Percentiles rank a stretch among this genome's conserved stretches.
Conservation (phyloP, 306 rosid genomes). For the Styphnolobium japonicum region DNA sequence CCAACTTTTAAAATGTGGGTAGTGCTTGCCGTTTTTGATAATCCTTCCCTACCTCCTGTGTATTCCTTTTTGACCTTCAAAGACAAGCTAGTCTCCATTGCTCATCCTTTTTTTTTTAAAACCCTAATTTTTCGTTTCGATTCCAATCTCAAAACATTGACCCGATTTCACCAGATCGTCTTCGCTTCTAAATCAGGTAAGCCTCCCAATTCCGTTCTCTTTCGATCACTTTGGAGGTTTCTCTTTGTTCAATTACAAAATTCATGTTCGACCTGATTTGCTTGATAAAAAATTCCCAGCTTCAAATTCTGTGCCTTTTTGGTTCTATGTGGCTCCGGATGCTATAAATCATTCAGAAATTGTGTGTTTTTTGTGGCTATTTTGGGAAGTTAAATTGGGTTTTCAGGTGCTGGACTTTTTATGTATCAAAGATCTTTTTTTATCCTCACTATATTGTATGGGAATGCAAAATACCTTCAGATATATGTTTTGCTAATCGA, state of each 20-base stretch:
- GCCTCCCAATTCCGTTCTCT: not conserved
- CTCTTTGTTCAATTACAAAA: not conserved
- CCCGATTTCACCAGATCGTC: slow-evolving; percentile 26
- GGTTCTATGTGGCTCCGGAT: not conserved
- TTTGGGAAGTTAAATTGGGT: not conserved
- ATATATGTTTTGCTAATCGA: not conserved
- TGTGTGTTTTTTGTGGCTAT: not conserved
- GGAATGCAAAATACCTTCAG: not conserved
- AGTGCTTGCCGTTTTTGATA: slow-evolving; percentile 9
- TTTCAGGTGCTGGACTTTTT: not conserved
- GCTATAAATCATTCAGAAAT: not conserved
- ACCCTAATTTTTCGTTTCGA: slow-evolving; percentile 34
- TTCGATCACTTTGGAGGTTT: not conserved
- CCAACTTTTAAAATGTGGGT: slow-evolving; percentile 23
- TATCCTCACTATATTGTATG: not conserved
- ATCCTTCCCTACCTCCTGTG: not conserved
- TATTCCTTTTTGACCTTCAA: slow-evolving; percentile 16
- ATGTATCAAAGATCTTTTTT: not conserved
- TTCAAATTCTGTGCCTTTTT: not conserved
- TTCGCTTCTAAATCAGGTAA: slow-evolving; percentile 37
- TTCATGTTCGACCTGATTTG: slow-evolving; percentile 11
- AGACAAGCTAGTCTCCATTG: not conserved
- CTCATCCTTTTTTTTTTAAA: slow-evolving; percentile 12
- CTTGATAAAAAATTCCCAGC: not conserved
- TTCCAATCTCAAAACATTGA: slow-evolving; percentile 14